Conservation (phyloP, 108 stramenopile genomes). For the Skeletonema marinoi region DNA sequence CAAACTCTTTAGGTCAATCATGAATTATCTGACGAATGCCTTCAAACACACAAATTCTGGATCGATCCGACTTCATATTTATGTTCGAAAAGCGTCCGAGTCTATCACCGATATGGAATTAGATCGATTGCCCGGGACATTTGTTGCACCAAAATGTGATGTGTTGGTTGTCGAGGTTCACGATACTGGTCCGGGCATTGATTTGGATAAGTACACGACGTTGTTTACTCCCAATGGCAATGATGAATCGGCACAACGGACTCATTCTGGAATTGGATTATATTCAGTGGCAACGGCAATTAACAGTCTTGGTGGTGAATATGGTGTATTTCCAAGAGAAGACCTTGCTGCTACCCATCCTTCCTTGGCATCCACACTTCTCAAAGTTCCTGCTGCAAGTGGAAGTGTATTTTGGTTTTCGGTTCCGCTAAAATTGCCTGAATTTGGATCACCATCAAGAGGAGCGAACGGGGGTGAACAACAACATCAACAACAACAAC, state of each 20-base stretch:
- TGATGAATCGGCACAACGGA: not conserved
- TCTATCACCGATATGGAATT: conserved; percentile 9
- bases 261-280: conserved; percentile 54
- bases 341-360: conserved; percentile 6
- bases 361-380: not conserved
- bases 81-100: conserved; percentile 17
- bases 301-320: conserved; percentile 57
- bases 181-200: conserved; percentile 70
- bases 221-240: conserved; percentile 56
- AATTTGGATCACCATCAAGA: not conserved
- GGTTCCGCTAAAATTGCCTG: conserved; percentile 48
- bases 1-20: conserved; percentile 63
- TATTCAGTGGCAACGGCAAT: conserved; percentile 67
- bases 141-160: conserved; percentile 29
- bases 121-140: conserved; percentile 16
- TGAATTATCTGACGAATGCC: conserved; percentile 83
- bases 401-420: conserved; percentile 74
- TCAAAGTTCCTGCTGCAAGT: conserved; percentile 1
- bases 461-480: not conserved
- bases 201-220: conserved; percentile 53
- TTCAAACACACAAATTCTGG: conserved; percentile 64
- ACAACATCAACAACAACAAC: not conserved
- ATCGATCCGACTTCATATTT: conserved; percentile 57
- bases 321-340: conserved; percentile 53
- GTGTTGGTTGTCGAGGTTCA: conserved; percentile 62